phyloP scores from a whole-genome alignment of 1,139 yeast genomes.

The Yamadazyma taylorii region DNA sequence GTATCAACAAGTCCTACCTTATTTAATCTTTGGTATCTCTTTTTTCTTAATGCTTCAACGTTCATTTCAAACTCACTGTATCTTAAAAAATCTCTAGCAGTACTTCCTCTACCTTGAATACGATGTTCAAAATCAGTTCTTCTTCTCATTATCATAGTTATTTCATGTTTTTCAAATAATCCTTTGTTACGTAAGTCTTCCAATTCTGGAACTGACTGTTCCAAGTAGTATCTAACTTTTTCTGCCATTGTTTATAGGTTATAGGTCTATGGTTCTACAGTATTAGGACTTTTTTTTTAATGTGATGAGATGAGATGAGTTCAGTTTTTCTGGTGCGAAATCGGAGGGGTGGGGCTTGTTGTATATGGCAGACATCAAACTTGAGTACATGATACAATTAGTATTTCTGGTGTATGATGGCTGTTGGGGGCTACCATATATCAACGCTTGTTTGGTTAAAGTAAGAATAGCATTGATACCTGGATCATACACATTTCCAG shows the following conservation, averaged over 20 bases:
- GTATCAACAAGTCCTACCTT: conserved; percentile 51
- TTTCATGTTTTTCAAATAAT: conserved; percentile 76
- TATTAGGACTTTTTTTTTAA: too few species aligned
- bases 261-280: too few species aligned
- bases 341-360: too few species aligned
- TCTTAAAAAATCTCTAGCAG: conserved; percentile 71
- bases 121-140: conserved; percentile 96
- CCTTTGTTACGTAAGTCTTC: conserved; percentile 84
- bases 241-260: conserved; percentile 56
- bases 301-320: conserved; percentile 6
- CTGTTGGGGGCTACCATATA: too few species aligned
- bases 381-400: too few species aligned
- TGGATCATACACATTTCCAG: too few species aligned
- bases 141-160: conserved; percentile 83
- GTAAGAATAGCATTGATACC: too few species aligned
- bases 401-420: too few species aligned
- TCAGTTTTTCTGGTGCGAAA: not conserved
- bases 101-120: conserved; percentile 80
- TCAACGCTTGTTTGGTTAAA: too few species aligned
- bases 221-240: conserved; percentile 73
- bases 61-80: conserved; percentile 83
- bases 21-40: conserved; percentile 65
- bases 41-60: conserved; percentile 74
- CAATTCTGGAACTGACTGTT: conserved; percentile 86
- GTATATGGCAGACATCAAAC: too few species aligned